These are phyloP conservation scores for Avena eriantha DNA, from an alignment of 176 grass and related monocot genomes.

Conservation along the genomic window DNA sequence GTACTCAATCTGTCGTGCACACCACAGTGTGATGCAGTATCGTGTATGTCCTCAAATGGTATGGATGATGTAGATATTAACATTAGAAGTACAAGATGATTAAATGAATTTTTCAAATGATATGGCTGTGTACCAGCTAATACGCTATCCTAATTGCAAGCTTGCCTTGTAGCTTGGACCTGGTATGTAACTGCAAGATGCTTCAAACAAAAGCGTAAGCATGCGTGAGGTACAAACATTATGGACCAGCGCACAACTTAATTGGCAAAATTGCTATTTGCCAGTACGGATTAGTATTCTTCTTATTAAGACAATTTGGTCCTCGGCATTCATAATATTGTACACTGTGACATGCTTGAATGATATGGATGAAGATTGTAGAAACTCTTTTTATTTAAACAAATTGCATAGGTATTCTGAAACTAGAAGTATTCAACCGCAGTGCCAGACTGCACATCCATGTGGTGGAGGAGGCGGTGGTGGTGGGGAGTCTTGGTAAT, in stretches of 20 bases:
- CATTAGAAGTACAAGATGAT: neutral
- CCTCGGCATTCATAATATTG: no score
- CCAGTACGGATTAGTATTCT: no score
- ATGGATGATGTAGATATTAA: neutral
- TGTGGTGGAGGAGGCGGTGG: neutral
- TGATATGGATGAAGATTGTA: neutral
- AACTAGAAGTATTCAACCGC: neutral
- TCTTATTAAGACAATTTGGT: no score
- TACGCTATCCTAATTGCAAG: neutral
- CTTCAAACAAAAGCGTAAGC: neutral
- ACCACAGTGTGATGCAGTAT: neutral
- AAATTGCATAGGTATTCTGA: neutral
- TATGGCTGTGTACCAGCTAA: no score
- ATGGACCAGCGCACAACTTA: no score
- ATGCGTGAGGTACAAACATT: no score
- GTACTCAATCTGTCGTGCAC: neutral
- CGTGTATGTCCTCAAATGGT: neutral
- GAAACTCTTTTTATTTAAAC: neutral
- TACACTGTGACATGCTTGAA: neutral
- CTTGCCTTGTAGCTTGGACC: neutral
- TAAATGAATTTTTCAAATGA: neutral
- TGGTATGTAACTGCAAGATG: neutral
- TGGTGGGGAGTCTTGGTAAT: neutral
- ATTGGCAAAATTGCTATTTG: no score
- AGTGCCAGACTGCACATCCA: neutral